Evolutionary conservation across 1,284 basidiomycete genomes (phyloP).

Genomic region (Agroathelia rolfsii): DNA sequence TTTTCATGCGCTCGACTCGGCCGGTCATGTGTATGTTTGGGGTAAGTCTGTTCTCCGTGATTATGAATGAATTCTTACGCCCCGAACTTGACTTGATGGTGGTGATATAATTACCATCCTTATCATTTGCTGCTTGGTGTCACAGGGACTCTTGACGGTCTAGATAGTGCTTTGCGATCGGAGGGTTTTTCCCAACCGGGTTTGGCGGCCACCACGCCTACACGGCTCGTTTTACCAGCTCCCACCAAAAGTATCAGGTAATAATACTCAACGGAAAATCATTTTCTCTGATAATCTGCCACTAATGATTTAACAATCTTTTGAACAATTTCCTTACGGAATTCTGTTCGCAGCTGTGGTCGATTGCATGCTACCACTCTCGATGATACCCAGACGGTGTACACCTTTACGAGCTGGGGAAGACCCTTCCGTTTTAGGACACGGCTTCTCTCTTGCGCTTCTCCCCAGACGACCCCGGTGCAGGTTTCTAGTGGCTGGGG

Average conservation of each 20-base stretch:
- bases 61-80: conserved; percentile 7
- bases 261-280: conserved; percentile 7
- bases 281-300: no score
- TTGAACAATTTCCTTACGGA: conserved; percentile 5
- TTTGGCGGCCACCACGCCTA: conserved; percentile 40
- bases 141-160: conserved; percentile 55
- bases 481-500: conserved; percentile 80
- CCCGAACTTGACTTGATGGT: no score
- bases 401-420: conserved; percentile 68
- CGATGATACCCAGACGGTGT: conserved; percentile 47
- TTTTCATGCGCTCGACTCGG: conserved; percentile 69
- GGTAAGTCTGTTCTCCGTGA: conserved; percentile 33
- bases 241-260: conserved; percentile 56
- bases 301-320: no score
- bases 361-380: conserved; percentile 61
- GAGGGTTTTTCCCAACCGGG: conserved; percentile 50
- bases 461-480: conserved; percentile 37
- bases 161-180: conserved; percentile 25
- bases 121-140: conserved; percentile 6
- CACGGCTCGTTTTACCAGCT: conserved; percentile 45
- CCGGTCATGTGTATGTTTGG: conserved; percentile 75
- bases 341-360: conserved; percentile 53
- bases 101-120: conserved; percentile 6
- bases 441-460: conserved; percentile 32
- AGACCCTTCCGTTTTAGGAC: conserved; percentile 57